Base-by-base conservation (phyloP, 225 moss, liverwort and hornwort genomes). In the Takakia lepidozioides region DNA sequence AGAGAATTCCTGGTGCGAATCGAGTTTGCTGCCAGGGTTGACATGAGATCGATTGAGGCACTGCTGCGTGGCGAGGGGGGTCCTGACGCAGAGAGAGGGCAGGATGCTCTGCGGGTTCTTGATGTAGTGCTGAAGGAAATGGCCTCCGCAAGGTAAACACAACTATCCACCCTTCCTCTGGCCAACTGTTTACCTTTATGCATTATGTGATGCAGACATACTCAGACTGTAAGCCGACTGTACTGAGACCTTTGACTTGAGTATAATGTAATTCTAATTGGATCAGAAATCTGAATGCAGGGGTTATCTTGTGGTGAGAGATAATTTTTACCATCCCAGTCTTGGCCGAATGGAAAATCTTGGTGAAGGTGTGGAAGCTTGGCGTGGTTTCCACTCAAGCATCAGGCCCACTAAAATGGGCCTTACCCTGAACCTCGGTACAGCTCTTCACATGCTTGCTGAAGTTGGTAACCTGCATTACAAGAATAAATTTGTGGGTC, bases 341-440 rank as follows among this genome's bases (percentile, higher is more conserved):
- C 65, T 98, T 8, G 95, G 90, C 3, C 45, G 41, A 1, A 66
- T 87, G 14, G 51, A 57, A 18, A 80, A 87, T 19, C 56, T 98
- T 34, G 82, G 85, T 24, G 95, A 98, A 65, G 95, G 95, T 38
- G 90, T 98, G 35, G 82, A 90, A 36, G 64, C 82, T 16, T 98
- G 95, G 95, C 65, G 69, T 18, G 95, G 95, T 0, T 95, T 82
- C 35, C 95, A 95, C 46, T 82, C 84, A 4, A 90, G 90, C 26
- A 76, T 95, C 44, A 75, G 87, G 25, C 82, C 95, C 16, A 76
- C 84, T 23, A 83, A 73, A 9, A 68, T 73, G n/a, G 74, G 82
- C 22, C 48, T 98, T 36, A 90, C 90, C 4, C 63, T 98, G 6
- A 98, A 98, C 56, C 87, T 98, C 14, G 95, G 95, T 86, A 32